phyloP scores from a whole-genome alignment of 208 protist species.

The Angomonas deanei region DNA sequence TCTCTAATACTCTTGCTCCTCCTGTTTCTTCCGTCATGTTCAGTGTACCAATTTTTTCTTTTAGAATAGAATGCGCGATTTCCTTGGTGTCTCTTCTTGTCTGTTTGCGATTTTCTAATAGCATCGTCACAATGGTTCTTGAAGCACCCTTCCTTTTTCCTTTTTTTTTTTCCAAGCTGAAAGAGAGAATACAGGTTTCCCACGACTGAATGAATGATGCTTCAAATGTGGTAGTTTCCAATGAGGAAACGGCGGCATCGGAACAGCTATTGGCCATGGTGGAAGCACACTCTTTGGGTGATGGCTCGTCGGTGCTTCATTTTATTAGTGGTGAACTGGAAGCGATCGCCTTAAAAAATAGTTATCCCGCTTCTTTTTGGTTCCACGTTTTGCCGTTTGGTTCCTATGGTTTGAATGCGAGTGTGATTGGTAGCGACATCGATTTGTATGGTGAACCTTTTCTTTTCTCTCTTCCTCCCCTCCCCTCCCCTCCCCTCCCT shows the following conservation, averaged over 20 bases:
- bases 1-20: not conserved
- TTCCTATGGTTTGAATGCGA: slow-evolving; percentile 67
- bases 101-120: not conserved
- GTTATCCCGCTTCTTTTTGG: slow-evolving; percentile 22
- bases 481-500: slow-evolving; percentile 2
- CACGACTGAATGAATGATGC: no score
- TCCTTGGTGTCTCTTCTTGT: not conserved
- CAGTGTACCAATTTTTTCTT: not conserved
- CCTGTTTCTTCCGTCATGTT: not conserved
- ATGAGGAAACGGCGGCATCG: no score
- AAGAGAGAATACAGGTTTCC: no score
- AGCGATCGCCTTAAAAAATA: not conserved
- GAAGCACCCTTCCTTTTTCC: not conserved
- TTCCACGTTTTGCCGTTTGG: slow-evolving; percentile 57
- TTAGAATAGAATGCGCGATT: not conserved
- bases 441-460: slow-evolving; percentile 90
- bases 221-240: no score
- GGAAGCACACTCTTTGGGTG: not conserved
- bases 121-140: not conserved
- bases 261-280: not conserved
- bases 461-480: slow-evolving; percentile 3
- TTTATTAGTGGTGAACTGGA: not conserved
- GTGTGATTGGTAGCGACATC: slow-evolving; percentile 78
- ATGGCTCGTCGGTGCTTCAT: not conserved
- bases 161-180: slow-evolving; percentile 6